phyloP scores from a whole-genome alignment of 176 grass and related monocot genomes.

The Luzula sylvatica region DNA sequence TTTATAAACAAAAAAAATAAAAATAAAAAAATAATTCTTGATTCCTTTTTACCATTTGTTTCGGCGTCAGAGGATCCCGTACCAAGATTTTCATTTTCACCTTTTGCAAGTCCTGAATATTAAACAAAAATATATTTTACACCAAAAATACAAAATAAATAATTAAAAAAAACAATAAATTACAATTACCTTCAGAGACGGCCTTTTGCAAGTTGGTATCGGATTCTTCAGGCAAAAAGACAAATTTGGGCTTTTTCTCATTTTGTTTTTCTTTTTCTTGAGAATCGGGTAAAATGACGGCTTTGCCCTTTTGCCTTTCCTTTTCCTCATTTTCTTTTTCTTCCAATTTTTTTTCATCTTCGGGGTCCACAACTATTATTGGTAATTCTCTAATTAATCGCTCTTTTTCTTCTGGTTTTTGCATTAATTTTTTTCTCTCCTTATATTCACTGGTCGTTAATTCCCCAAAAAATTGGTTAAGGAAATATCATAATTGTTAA shows the following conservation, averaged over 20 bases:
- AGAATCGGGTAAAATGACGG: neutral
- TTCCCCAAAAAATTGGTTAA: slow-evolving; percentile 40
- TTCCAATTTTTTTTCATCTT: slow-evolving; percentile 30
- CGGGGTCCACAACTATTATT: slow-evolving; percentile 37
- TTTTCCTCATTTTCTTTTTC: slow-evolving; percentile 21
- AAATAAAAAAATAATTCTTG: too few species aligned
- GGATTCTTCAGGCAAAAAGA: neutral
- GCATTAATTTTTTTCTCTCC: slow-evolving; percentile 34
- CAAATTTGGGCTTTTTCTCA: neutral
- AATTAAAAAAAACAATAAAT: neutral
- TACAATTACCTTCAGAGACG: slow-evolving; percentile 1
- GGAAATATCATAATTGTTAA: slow-evolving; percentile 20
- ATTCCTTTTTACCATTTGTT: too few species aligned
- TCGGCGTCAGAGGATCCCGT: too few species aligned
- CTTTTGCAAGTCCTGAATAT: too few species aligned
- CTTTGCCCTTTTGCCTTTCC: slow-evolving; percentile 1
- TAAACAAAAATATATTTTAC: too few species aligned
- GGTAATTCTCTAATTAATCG: slow-evolving; percentile 54
- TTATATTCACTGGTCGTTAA: slow-evolving; percentile 45
- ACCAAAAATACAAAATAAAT: too few species aligned
- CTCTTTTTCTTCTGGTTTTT: slow-evolving; percentile 46
- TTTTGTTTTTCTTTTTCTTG: neutral
- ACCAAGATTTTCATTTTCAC: too few species aligned
- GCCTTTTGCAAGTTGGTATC: slow-evolving; percentile 1
- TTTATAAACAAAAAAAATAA: too few species aligned